These are phyloP conservation scores for Podospora australis DNA, from an alignment of 495 filamentous ascomycete species.

Conservation along the genomic window DNA sequence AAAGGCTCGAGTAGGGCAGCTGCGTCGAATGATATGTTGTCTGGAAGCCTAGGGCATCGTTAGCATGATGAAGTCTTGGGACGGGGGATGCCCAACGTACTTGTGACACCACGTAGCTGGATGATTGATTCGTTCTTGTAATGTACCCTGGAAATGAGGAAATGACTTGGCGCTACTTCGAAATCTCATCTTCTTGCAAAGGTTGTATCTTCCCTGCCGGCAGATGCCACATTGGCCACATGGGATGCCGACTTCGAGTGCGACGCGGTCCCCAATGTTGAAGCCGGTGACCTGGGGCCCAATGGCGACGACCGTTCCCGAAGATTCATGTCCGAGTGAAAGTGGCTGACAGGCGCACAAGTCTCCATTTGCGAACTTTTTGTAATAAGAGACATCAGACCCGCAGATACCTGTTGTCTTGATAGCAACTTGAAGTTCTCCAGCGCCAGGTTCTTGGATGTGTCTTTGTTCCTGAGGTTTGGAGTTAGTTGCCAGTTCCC, in stretches of 20 bases:
- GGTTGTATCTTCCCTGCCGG: constrained; percentile 74
- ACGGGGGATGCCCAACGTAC: constrained; percentile 30
- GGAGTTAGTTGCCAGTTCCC: constrained; percentile 10
- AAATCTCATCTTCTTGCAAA: constrained; percentile 78
- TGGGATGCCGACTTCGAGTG: constrained; percentile 78
- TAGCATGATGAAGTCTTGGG: neutral
- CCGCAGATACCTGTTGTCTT: constrained; percentile 75
- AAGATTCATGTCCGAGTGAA: constrained; percentile 74
- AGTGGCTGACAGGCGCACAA: constrained; percentile 67
- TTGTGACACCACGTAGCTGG: constrained; percentile 71
- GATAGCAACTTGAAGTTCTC: constrained; percentile 68
- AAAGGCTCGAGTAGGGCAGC: constrained; percentile 83
- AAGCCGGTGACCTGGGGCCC: constrained; percentile 50
- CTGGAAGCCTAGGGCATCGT: constrained; percentile 52
- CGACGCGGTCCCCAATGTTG: constrained; percentile 71
- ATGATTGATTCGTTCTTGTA: constrained; percentile 85
- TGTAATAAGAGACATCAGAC: constrained; percentile 81
- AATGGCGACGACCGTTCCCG: constrained; percentile 60
- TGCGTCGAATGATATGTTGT: constrained; percentile 60
- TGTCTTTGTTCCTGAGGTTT: constrained; percentile 37
- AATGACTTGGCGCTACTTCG: constrained; percentile 74
- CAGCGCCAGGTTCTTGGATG: constrained; percentile 40
- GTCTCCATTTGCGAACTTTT: constrained; percentile 76
- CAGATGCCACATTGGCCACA: constrained; percentile 72
- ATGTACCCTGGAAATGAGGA: constrained; percentile 84